These are phyloP conservation scores for Vitis riparia DNA, from an alignment of 164 flowering plant genomes.

Conservation along the genomic window DNA sequence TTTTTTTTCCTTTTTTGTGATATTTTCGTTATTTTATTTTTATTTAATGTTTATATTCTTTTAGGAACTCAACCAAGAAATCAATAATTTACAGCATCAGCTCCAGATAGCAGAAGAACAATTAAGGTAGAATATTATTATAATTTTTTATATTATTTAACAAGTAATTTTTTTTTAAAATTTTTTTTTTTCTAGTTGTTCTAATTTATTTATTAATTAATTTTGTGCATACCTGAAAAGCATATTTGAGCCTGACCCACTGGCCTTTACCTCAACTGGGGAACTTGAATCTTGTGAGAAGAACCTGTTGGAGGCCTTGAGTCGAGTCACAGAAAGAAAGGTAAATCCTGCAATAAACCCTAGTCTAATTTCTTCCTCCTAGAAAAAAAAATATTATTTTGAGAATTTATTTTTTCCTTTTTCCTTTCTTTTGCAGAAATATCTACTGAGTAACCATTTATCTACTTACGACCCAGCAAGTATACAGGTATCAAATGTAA, in stretches of 20 bases:
- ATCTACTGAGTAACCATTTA: conserved; percentile 34
- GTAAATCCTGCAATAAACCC: not conserved
- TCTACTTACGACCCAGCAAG: conserved; percentile 39
- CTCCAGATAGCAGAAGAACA: conserved; percentile 37
- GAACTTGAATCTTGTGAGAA: conserved; percentile 31
- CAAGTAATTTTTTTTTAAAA: not conserved
- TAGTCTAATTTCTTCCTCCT: too few relatives aligned
- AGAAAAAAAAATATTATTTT: too few relatives aligned
- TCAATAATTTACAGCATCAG: conserved; percentile 36
- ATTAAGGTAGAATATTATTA: conserved; percentile 11
- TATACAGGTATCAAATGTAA: conserved; percentile 32
- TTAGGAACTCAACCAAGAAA: conserved; percentile 54
- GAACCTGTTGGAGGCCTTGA: conserved; percentile 19
- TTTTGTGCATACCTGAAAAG: conserved; percentile 3
- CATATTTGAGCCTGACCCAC: conserved; percentile 30
- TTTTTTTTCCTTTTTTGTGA: not conserved
- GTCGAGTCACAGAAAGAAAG: conserved; percentile 25
- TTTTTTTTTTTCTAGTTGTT: not conserved
- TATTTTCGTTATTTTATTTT: not conserved
- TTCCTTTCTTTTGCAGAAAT: conserved; percentile 32
- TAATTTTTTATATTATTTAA: too few relatives aligned
- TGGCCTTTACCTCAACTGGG: conserved; percentile 11
- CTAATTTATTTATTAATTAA: not conserved
- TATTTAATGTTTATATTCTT: not conserved
- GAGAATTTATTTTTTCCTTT: conserved; percentile 6